Percentiles rank a stretch among this genome's conserved stretches.
These are phyloP conservation scores for Eimeria brunetti DNA, from an alignment of 169 alveolate species.

Conservation along the genomic window DNA sequence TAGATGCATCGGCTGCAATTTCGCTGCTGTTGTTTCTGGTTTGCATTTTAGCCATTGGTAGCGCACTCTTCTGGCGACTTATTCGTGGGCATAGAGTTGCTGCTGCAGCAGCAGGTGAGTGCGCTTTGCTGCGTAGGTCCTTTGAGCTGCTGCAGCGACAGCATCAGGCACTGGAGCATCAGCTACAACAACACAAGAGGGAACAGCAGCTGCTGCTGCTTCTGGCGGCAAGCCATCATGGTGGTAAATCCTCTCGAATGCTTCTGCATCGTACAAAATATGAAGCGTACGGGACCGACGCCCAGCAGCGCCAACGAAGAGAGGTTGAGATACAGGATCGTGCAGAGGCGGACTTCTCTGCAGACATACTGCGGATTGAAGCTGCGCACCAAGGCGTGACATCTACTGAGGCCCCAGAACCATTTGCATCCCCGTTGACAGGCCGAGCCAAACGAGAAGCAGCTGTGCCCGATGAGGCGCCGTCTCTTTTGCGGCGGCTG, in stretches of 20 bases:
- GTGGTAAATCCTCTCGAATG: constrained; percentile 11
- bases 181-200: constrained; percentile 40
- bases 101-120: constrained; percentile 72
- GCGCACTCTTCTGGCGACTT: constrained; percentile 45
- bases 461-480: not conserved
- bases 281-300: not conserved
- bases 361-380: not conserved
- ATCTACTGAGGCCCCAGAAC: not conserved
- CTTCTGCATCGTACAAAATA: constrained; percentile 8
- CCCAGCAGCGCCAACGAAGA: constrained; percentile 16
- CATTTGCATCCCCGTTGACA: not conserved
- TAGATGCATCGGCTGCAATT: not conserved
- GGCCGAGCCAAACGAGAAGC: constrained; percentile 2
- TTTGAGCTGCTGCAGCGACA: constrained; percentile 56
- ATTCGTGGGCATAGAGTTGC: constrained; percentile 59
- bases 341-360: not conserved
- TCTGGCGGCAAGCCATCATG: constrained; percentile 36
- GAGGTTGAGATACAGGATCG: not conserved
- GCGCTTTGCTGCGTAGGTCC: constrained; percentile 58
- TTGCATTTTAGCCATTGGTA: not conserved
- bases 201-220: constrained; percentile 74
- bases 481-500: constrained; percentile 70
- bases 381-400: not conserved
- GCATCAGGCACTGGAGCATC: constrained; percentile 27
- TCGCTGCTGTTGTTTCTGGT: not conserved